Percentiles rank a stretch among this genome's conserved stretches.
Conservation (phyloP, 1,139 yeast species). For the Yarrowia galli region DNA sequence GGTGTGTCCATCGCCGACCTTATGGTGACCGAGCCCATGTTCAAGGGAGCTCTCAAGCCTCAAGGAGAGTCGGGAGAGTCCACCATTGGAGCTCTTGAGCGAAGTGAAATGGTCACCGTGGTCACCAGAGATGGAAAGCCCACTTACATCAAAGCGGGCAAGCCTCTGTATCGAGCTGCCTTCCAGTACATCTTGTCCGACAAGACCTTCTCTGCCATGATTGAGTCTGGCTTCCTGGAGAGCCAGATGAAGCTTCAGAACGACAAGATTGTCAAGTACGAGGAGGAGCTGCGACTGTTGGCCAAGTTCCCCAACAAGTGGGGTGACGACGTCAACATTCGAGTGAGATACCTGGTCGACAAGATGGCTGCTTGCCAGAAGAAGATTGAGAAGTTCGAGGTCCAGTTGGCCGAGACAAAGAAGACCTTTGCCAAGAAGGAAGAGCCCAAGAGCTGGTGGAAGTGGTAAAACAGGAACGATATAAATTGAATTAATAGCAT, state of each 20-base stretch:
- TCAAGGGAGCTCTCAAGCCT: constrained; percentile 32
- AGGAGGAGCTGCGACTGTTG: constrained; percentile 71
- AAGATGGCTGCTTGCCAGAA: constrained; percentile 61
- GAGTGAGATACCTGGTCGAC: constrained; percentile 69
- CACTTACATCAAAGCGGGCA: constrained; percentile 71
- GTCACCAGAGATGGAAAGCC: constrained; percentile 78
- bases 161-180: constrained; percentile 85
- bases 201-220: constrained; percentile 60
- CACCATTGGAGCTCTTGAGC: constrained; percentile 69
- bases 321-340: constrained; percentile 57
- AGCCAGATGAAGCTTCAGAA: constrained; percentile 66
- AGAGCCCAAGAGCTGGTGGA: constrained; percentile 12
- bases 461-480: not conserved
- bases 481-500: not conserved
- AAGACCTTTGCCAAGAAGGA: constrained; percentile 41
- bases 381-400: constrained; percentile 57
- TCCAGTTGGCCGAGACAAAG: constrained; percentile 44
- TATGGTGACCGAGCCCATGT: constrained; percentile 37
- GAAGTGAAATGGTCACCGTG: constrained; percentile 74
- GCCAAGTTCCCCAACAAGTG: constrained; percentile 56
- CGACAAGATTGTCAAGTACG: constrained; percentile 67
- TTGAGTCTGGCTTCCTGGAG: constrained; percentile 68
- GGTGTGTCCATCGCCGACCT: constrained; percentile 21
- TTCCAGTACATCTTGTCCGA: constrained; percentile 71
- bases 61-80: constrained; percentile 37